A percentile compares a stretch with the other conserved stretches of the same genome.
Conservation (phyloP, 345 rosid genomes). For the Euphorbia pulcherrima region DNA sequence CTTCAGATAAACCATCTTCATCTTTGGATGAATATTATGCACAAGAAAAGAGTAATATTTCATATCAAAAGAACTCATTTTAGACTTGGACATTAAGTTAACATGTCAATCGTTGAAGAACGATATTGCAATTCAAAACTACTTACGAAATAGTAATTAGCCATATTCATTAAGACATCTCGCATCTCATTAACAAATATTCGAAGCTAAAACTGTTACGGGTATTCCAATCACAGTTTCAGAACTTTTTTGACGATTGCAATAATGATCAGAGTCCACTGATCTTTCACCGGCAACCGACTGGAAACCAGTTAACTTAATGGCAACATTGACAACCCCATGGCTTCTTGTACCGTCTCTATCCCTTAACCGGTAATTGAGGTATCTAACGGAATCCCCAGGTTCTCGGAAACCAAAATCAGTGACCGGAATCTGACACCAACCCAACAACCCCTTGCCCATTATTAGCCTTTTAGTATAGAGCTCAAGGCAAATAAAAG, state of each 20-base stretch:
- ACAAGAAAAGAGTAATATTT: too few relatives aligned
- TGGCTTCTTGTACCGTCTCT: conserved; percentile 43
- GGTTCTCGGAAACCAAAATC: conserved; percentile 31
- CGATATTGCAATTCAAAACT: too few relatives aligned
- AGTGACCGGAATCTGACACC: conserved; percentile 43
- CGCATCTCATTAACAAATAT: background rate
- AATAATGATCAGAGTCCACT: background rate
- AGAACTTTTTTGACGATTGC: background rate
- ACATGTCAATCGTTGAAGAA: too few relatives aligned
- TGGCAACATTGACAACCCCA: conserved; percentile 40
- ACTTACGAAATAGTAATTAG: too few relatives aligned
- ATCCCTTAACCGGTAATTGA: conserved; percentile 43
- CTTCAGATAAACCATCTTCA: too few relatives aligned
- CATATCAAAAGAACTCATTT: too few relatives aligned
- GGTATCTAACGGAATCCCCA: conserved; percentile 23
- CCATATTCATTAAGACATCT: too few relatives aligned
- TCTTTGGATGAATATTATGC: too few relatives aligned
- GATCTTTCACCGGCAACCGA: background rate
- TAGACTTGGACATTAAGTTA: too few relatives aligned
- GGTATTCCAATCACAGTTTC: conserved; percentile 40
- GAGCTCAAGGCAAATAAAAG: conserved; percentile 27
- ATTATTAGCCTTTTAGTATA: conserved; percentile 33
- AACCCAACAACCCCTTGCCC: conserved; percentile 39
- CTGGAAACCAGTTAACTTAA: conserved; percentile 26
- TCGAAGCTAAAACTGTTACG: background rate